Evolutionary conservation across 2,329 filamentous ascomycete genomes (phyloP), one percentile per base, ranked within the genome.

Genomic region (Fusarium drepaniforme): DNA sequence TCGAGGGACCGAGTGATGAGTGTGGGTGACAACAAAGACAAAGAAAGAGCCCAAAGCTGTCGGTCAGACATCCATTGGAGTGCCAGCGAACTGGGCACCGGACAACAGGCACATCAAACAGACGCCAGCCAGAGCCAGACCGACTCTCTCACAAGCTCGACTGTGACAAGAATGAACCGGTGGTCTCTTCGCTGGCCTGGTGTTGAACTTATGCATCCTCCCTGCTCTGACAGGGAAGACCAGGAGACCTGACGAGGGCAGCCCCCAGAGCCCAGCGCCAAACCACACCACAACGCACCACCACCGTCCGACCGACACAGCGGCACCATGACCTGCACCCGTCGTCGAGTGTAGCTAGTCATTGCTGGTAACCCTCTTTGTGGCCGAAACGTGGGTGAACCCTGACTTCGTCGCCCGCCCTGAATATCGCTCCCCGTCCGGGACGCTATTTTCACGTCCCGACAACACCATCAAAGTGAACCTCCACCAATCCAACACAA

Each of bases 261-360:
- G 51, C 62, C 53, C 68, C 68, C 59, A 68, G 60, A 51, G 64
- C 64, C 64, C 64, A 70, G 59, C 61, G 61, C 51, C 63, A 70
- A 73, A 79, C 74, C 77, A 78, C 75, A 78, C 77, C 77, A 78
- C 72, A 63, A 64, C 77, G 74, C 77, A 78, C 77, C 77, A 78
- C 72, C 59, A 74, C 72, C 77, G 69, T 78, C 73, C 69, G 75
- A 78, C 73, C 69, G 75, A 78, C 74, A 67, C 71, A 66, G 65
- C 72, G 69, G 68, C 65, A 44, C 46, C 64, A 66, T 44, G 63
- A 57, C 35, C 64, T 74, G 66, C 59, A 66, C 49, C 49, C 64
- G 46, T 73, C 63, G 70, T 65, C 51, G 51, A 65, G 33, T 59
- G 18, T 53, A 53, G 63, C 37, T 71, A 64, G 70, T 56, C 69